A percentile compares a stretch with the other conserved stretches of the same genome.
These are phyloP conservation scores for Sclerotinia nivalis DNA, from an alignment of 2,329 filamentous ascomycete genomes.

Conservation along the genomic window DNA sequence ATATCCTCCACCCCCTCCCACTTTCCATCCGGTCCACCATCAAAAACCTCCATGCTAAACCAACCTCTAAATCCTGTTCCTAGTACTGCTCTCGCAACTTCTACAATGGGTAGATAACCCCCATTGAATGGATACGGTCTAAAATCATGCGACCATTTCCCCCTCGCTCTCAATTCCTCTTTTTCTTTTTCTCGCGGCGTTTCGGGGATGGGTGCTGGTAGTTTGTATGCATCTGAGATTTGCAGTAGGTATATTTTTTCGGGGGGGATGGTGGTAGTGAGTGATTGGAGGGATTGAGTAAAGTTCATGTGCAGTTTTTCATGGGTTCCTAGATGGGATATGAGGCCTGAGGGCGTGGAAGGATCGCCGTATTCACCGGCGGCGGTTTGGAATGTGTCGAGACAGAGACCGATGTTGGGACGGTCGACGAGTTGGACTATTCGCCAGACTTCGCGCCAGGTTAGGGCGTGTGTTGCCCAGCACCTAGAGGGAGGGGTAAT, in stretches of 20 bases:
- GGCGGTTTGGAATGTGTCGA: conserved; percentile 76
- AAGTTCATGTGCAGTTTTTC: conserved; percentile 53
- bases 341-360: conserved; percentile 59
- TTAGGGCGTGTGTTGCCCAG: conserved; percentile 70
- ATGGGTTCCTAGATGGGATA: conserved; percentile 48
- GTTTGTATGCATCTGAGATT: conserved; percentile 72
- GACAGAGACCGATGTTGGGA: conserved; percentile 69
- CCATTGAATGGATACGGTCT: conserved; percentile 69
- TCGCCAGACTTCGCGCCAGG: conserved; percentile 69
- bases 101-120: conserved; percentile 66
- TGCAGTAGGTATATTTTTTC: conserved; percentile 76
- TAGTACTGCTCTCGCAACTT: conserved; percentile 65
- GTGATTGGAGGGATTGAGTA: conserved; percentile 54
- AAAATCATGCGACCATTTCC: conserved; percentile 70
- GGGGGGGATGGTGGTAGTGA: conserved; percentile 58
- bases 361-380: conserved; percentile 75
- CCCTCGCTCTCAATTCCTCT: conserved; percentile 58
- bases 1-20: conserved; percentile 50
- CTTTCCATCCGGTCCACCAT: conserved; percentile 52
- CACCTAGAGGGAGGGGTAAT: conserved; percentile 48
- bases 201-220: conserved; percentile 52
- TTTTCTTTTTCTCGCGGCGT: conserved; percentile 42
- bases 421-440: conserved; percentile 64
- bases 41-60: conserved; percentile 72
- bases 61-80: conserved; percentile 64